Evolutionary conservation across 148 eudicot genomes (phyloP).

Genomic region (Fagopyrum homotropicum): DNA sequence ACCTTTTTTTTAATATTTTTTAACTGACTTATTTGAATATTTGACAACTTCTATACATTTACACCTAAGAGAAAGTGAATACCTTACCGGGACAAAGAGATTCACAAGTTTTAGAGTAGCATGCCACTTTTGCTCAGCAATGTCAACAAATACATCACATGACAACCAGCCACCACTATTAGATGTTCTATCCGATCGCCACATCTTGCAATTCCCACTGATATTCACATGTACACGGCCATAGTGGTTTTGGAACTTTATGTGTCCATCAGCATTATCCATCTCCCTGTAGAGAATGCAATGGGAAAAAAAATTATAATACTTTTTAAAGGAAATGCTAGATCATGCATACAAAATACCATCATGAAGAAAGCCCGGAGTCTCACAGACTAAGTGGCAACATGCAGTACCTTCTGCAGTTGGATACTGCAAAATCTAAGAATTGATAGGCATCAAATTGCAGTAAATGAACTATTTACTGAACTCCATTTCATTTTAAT

Average conservation of each 20-base stretch:
- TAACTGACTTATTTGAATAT: neutral
- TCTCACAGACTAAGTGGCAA: neutral
- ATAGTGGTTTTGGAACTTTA: slow-evolving; percentile 86
- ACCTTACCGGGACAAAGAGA: slow-evolving; percentile 94
- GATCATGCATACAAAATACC: neutral
- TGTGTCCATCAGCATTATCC: slow-evolving; percentile 76
- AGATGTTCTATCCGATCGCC: slow-evolving; percentile 54
- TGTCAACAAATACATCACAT: slow-evolving; percentile 88
- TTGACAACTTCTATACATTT: neutral
- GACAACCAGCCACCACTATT: slow-evolving; percentile 97
- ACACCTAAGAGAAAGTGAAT: slow-evolving; percentile 11
- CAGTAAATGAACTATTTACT: neutral
- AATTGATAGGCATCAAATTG: neutral
- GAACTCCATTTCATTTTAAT: neutral
- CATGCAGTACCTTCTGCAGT: neutral
- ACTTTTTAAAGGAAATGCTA: slow-evolving; percentile 4
- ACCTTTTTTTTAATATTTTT: neutral
- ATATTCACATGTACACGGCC: slow-evolving; percentile 79
- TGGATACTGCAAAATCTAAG: neutral
- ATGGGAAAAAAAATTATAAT: slow-evolving; percentile 10
- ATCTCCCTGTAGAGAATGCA: slow-evolving; percentile 55
- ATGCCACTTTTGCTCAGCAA: slow-evolving; percentile 94
- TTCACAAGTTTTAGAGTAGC: slow-evolving; percentile 72
- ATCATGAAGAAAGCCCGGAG: neutral
- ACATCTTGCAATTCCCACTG: slow-evolving; percentile 82